A percentile compares a stretch with the other conserved stretches of the same genome.
Evolutionary conservation across 768 basidiomycete species (phyloP).

Genomic region (Naganishia friedmannii): DNA sequence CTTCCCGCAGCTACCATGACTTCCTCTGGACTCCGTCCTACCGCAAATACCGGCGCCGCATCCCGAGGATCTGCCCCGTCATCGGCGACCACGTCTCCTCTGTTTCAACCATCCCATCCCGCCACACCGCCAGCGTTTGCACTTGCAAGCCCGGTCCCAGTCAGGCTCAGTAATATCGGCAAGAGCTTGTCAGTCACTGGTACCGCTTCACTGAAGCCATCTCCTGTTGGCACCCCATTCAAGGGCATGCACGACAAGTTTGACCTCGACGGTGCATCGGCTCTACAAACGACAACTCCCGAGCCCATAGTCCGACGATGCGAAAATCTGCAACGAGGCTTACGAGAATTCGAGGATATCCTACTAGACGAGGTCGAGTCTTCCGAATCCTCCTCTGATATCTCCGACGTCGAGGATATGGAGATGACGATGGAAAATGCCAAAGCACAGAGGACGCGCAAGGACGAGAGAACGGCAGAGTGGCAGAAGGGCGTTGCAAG

Average conservation of each 20-base stretch:
- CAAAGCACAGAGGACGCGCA: slow-evolving; percentile 3
- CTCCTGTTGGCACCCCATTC: slow-evolving; percentile 4
- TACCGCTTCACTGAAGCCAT: neutral
- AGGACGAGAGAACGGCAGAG: slow-evolving; percentile 4
- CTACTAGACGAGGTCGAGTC: slow-evolving; percentile 31
- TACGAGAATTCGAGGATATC: slow-evolving; percentile 28
- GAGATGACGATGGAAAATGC: slow-evolving; percentile 12
- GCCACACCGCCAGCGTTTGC: slow-evolving; percentile 25
- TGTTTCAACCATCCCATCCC: slow-evolving; percentile 22
- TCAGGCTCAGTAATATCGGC: slow-evolving; percentile 9
- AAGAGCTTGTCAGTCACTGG: slow-evolving; percentile 15
- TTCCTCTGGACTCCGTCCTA: slow-evolving; percentile 6
- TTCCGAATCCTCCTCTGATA: slow-evolving; percentile 25
- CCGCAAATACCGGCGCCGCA: slow-evolving; percentile 1
- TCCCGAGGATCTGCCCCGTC: slow-evolving; percentile 16
- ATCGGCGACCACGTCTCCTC: slow-evolving; percentile 7
- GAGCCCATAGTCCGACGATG: slow-evolving; percentile 20
- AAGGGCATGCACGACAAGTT: slow-evolving; percentile 22
- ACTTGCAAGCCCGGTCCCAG: slow-evolving; percentile 20
- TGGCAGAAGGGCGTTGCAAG: slow-evolving; percentile 32
- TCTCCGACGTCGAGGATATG: slow-evolving; percentile 18
- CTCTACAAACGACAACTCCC: neutral
- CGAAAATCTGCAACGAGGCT: slow-evolving; percentile 1
- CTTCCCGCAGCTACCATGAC: slow-evolving; percentile 11
- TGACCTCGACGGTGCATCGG: slow-evolving; percentile 18